phyloP scores from a whole-genome alignment of 352 stramenopile genomes.

The Globisporangium canariense region DNA sequence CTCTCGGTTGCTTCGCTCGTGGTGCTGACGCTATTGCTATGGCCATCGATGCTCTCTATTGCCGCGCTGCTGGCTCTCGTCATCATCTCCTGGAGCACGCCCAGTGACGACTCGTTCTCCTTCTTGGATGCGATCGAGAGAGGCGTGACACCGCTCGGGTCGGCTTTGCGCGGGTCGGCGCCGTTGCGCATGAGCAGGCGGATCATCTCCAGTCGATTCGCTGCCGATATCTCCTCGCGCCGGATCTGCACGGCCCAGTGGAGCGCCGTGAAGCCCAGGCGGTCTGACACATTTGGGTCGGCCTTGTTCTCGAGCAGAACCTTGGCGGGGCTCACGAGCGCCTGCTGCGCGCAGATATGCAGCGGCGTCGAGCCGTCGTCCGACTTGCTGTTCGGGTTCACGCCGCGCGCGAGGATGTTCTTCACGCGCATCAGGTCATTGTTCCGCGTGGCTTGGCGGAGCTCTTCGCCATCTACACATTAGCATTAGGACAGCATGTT shows the following conservation, averaged over 20 bases:
- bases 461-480: constrained; percentile 62
- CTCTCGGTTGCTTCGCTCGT: constrained; percentile 18
- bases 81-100: constrained; percentile 57
- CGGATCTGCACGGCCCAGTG: constrained; percentile 83
- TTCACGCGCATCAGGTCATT: constrained; percentile 66
- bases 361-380: constrained; percentile 66
- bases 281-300: constrained; percentile 56
- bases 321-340: constrained; percentile 49
- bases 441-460: constrained; percentile 69
- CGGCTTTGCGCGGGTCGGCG: constrained; percentile 39
- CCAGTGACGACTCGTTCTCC: constrained; percentile 58
- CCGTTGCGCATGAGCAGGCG: constrained; percentile 57
- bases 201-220: constrained; percentile 70
- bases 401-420: constrained; percentile 53
- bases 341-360: constrained; percentile 80
- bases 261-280: constrained; percentile 68
- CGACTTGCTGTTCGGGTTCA: constrained; percentile 43
- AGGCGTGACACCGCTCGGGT: constrained; percentile 52
- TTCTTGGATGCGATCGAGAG: constrained; percentile 62
- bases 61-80: neutral
- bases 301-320: constrained; percentile 60
- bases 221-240: constrained; percentile 61
- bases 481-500: too few relatives aligned
- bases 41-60: neutral
- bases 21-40: constrained; percentile 9